Conservation (phyloP, 306 rosid species). For the Ormosia semicastrata region DNA sequence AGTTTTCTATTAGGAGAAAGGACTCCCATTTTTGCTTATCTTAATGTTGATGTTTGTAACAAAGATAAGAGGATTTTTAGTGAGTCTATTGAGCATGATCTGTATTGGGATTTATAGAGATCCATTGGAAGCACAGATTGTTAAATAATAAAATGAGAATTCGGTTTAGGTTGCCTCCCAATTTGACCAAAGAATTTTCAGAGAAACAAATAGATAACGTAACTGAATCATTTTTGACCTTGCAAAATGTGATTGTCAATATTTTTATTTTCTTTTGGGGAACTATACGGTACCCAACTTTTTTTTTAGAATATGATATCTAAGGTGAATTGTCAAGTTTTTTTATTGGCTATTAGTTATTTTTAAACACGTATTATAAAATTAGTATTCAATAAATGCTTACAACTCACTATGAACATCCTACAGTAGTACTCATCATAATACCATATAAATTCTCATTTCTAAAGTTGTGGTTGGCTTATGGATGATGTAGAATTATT, state of each 20-base stretch:
- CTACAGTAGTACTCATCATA: too few relatives aligned
- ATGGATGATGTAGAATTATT: too few relatives aligned
- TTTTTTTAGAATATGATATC: too few relatives aligned
- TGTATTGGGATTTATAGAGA: slow-evolving; percentile 22
- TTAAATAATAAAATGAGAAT: not conserved
- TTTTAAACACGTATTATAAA: too few relatives aligned
- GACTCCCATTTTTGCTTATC: slow-evolving; percentile 15
- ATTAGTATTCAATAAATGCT: too few relatives aligned
- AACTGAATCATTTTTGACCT: slow-evolving; percentile 24
- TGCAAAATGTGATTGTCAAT: not conserved
- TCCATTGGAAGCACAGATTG: not conserved
- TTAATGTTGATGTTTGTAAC: not conserved
- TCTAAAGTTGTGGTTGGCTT: not conserved
- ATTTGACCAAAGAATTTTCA: slow-evolving; percentile 14
- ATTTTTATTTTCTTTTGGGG: not conserved
- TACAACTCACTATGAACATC: too few relatives aligned
- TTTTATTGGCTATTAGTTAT: too few relatives aligned
- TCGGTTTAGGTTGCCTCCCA: slow-evolving; percentile 7
- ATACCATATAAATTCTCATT: too few relatives aligned
- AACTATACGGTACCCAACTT: too few relatives aligned
- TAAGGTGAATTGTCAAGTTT: too few relatives aligned
- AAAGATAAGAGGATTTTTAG: not conserved
- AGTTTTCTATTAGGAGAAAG: not conserved
- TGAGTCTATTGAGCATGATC: not conserved
- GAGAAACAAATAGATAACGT: not conserved